Percentiles rank a stretch among this genome's conserved stretches.
phyloP scores from a whole-genome alignment of 306 rosid genomes.

The Quercus variabilis region DNA sequence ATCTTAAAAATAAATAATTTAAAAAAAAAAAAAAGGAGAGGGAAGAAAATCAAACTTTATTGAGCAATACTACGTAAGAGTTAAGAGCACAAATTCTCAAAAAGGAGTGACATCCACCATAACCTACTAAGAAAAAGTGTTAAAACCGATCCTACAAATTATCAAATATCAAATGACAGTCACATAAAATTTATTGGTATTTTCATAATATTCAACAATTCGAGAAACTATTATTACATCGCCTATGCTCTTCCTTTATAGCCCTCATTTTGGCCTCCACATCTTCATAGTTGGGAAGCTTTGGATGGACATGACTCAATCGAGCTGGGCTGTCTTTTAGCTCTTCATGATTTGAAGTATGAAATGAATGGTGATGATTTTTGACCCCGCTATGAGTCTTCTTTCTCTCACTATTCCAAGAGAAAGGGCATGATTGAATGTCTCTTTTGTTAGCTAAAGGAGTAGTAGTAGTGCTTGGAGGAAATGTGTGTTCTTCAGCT shows the following conservation, averaged over 20 bases:
- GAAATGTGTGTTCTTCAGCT: neutral
- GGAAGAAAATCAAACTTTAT: too few species aligned
- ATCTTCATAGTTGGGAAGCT: slow-evolving; percentile 23
- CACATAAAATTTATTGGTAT: too few species aligned
- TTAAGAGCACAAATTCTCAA: too few species aligned
- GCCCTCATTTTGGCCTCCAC: neutral
- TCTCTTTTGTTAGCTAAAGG: neutral
- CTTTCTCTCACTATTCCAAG: neutral
- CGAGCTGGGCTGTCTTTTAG: neutral
- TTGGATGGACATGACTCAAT: slow-evolving; percentile 27
- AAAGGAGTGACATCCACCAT: too few species aligned
- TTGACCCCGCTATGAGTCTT: too few species aligned
- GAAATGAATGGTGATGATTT: neutral
- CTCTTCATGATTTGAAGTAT: neutral
- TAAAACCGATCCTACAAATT: too few species aligned
- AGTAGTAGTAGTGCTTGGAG: too few species aligned
- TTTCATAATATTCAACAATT: neutral
- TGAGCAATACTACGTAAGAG: too few species aligned
- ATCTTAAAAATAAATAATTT: too few species aligned
- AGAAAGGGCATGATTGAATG: neutral
- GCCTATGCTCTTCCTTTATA: slow-evolving; percentile 2
- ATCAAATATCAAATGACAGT: too few species aligned
- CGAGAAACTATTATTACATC: neutral
- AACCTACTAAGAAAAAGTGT: too few species aligned
- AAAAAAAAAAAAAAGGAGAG: too few species aligned